Conservation (phyloP, 129 eudicot genomes). For the Sambucus nigra region DNA sequence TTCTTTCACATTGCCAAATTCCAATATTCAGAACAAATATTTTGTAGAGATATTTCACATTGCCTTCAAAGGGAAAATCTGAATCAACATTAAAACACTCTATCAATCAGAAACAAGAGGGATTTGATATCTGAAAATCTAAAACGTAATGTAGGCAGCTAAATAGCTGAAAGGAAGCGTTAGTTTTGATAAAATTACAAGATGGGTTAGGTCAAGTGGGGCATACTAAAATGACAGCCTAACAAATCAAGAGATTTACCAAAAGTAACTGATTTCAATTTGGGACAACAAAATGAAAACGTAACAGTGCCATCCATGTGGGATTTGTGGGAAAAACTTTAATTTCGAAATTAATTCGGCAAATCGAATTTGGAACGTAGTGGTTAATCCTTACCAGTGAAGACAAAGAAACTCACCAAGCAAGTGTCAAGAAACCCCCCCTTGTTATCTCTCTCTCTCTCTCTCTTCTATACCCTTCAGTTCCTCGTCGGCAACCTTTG, state of each 20-base stretch:
- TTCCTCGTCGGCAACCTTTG: not conserved
- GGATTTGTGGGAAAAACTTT: slow-evolving; percentile 3
- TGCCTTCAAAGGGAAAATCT: not conserved
- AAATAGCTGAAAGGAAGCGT: no score
- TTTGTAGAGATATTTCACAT: not conserved
- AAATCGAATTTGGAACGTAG: slow-evolving; percentile 7
- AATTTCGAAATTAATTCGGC: slow-evolving; percentile 6
- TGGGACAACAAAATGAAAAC: slow-evolving; percentile 17
- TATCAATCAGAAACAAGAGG: not conserved
- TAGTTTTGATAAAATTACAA: not conserved
- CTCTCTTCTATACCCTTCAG: not conserved
- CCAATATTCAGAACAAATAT: slow-evolving; percentile 1
- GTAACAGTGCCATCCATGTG: slow-evolving; percentile 6
- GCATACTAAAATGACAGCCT: slow-evolving; percentile 19
- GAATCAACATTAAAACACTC: slow-evolving; percentile 4
- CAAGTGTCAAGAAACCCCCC: not conserved
- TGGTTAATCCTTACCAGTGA: no score
- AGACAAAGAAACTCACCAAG: no score
- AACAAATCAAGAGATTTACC: slow-evolving; percentile 15
- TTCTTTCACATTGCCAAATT: not conserved
- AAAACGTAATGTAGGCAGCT: slow-evolving; percentile 5
- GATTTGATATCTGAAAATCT: not conserved
- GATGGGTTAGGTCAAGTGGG: slow-evolving; percentile 26
- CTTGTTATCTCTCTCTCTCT: slow-evolving; percentile 4
- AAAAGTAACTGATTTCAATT: slow-evolving; percentile 3